A percentile compares a stretch with the other conserved stretches of the same genome.
phyloP scores from a whole-genome alignment of 768 basidiomycete species.

The Fomitopsis serialis region DNA sequence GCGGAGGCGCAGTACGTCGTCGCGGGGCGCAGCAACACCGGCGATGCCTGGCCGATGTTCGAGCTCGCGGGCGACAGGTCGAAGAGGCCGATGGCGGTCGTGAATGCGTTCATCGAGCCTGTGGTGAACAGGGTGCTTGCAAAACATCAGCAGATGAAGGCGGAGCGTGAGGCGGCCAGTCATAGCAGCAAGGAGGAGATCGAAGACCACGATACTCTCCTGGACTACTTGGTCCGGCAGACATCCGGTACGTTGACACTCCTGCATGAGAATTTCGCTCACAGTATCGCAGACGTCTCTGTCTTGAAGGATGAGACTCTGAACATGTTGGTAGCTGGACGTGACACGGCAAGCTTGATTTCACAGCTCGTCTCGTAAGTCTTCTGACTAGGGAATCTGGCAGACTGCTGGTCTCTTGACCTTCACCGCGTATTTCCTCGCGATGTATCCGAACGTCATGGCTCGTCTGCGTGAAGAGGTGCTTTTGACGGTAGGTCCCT shows the following conservation, averaged over 20 bases:
- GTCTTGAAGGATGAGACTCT: conserved; percentile 28
- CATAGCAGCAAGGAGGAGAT: conserved; percentile 1
- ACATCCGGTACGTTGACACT: conserved; percentile 28
- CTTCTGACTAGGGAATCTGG: not conserved
- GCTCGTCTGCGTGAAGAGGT: conserved; percentile 25
- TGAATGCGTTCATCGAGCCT: conserved; percentile 34
- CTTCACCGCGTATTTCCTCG: conserved; percentile 25
- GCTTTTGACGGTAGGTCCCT: conserved; percentile 19
- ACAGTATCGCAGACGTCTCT: conserved; percentile 17
- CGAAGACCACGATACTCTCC: conserved; percentile 31
- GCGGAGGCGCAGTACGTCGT: conserved; percentile 27
- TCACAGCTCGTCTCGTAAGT: not conserved
- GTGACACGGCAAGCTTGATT: conserved; percentile 20
- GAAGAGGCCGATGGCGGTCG: conserved; percentile 29
- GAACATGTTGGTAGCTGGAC: conserved; percentile 30
- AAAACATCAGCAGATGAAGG: conserved; percentile 2
- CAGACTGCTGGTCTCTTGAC: conserved; percentile 36
- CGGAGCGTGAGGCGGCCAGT: conserved; percentile 2
- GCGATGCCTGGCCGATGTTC: conserved; percentile 34
- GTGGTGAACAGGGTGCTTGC: conserved; percentile 28
- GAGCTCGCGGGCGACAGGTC: conserved; percentile 32
- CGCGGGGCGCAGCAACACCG: conserved; percentile 24
- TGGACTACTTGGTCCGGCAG: conserved; percentile 34
- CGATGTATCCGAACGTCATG: conserved; percentile 25
- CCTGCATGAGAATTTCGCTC: not conserved